Conservation (phyloP, 352 stramenopile genomes). For the Aphanomyces astaci region DNA sequence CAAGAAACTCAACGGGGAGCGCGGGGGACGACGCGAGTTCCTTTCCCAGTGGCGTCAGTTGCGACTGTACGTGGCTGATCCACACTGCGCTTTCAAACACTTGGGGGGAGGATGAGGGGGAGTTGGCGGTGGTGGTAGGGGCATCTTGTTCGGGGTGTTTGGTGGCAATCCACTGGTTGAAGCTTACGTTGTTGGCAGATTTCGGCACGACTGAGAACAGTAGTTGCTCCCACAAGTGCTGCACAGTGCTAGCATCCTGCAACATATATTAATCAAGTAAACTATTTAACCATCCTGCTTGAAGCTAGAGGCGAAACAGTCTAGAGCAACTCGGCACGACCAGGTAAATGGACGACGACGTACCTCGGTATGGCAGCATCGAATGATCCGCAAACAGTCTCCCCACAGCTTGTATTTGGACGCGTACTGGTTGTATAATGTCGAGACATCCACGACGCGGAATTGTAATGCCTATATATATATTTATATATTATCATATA, state of each 20-base stretch:
- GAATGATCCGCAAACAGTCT: slow-evolving; percentile 80
- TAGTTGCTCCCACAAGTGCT: slow-evolving; percentile 29
- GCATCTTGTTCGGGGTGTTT: slow-evolving; percentile 25
- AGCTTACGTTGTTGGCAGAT: slow-evolving; percentile 1
- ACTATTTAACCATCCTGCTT: no score
- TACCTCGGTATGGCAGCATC: slow-evolving; percentile 77
- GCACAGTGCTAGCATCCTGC: slow-evolving; percentile 63
- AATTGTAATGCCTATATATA: slow-evolving; percentile 45
- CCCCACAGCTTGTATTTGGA: slow-evolving; percentile 83
- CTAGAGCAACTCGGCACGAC: no score
- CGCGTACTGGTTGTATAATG: slow-evolving; percentile 80
- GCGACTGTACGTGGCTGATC: slow-evolving; percentile 22
- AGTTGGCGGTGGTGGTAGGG: background rate
- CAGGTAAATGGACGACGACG: no score
- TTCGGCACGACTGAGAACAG: slow-evolving; percentile 12
- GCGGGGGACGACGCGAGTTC: slow-evolving; percentile 26
- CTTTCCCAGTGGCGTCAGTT: slow-evolving; percentile 6
- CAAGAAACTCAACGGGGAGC: slow-evolving; percentile 69
- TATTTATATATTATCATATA: no score
- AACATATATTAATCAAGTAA: no score
- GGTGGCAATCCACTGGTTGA: slow-evolving; percentile 34
- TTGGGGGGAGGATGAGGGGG: slow-evolving; percentile 53
- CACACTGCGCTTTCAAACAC: slow-evolving; percentile 31
- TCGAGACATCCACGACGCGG: slow-evolving; percentile 71
- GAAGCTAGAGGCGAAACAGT: no score